phyloP scores from a whole-genome alignment of 2,329 filamentous ascomycete species.

The Gnomoniopsis sp. region DNA sequence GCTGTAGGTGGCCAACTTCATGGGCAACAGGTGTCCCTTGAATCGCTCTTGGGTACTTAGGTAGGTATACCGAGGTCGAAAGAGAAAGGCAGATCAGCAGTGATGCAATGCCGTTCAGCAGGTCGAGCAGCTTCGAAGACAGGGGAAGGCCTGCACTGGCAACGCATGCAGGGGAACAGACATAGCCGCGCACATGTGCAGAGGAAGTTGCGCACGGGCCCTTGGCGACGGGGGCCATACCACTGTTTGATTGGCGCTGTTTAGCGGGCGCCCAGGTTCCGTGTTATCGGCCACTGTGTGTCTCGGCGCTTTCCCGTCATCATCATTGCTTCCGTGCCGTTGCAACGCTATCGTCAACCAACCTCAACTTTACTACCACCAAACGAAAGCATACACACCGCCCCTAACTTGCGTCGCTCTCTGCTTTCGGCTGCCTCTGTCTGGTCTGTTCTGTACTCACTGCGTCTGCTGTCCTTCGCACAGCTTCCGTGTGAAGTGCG shows the following conservation, averaged over 20 bases:
- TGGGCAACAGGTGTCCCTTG: neutral
- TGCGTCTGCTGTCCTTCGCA: neutral
- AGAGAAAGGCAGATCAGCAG: no score
- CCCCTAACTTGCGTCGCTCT: neutral
- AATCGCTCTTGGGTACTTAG: no score
- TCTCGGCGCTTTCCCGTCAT: neutral
- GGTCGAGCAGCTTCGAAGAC: neutral
- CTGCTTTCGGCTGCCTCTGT: neutral
- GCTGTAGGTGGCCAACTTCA: neutral
- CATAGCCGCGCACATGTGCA: neutral
- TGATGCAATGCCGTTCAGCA: neutral
- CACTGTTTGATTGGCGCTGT: neutral
- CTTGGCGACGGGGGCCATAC: neutral
- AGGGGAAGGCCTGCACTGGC: neutral
- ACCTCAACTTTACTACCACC: neutral
- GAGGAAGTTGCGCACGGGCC: neutral
- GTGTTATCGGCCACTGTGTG: neutral
- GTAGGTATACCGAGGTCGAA: no score
- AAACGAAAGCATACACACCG: neutral
- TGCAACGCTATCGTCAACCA: neutral
- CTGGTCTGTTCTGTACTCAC: neutral
- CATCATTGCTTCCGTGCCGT: neutral
- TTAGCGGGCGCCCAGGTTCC: neutral
- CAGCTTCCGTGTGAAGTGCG: neutral
- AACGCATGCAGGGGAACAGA: neutral